Conservation (phyloP, 306 rosid species). For the Medicago ruthenica region DNA sequence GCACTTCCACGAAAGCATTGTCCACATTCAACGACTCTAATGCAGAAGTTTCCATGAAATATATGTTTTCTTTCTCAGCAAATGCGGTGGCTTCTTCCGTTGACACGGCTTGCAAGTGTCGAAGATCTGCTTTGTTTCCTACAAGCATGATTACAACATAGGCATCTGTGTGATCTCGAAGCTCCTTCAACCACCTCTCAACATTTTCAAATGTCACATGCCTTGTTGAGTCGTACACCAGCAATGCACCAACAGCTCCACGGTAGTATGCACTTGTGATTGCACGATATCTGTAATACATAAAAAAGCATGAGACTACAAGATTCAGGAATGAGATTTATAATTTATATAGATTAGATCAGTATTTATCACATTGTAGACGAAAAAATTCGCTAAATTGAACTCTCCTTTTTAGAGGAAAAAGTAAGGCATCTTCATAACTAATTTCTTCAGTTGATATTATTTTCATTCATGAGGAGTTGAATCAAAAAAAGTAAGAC, state of each 20-base stretch:
- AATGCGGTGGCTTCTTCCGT: constrained; percentile 62
- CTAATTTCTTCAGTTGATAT: not conserved
- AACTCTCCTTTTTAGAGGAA: not conserved
- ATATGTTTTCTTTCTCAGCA: constrained; percentile 69
- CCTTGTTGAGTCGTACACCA: constrained; percentile 77
- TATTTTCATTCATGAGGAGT: no score
- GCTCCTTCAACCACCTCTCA: constrained; percentile 86
- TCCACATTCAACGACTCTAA: constrained; percentile 77
- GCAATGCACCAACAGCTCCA: constrained; percentile 86
- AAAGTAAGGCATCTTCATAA: not conserved
- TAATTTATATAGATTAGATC: constrained; percentile 1
- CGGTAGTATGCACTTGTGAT: constrained; percentile 85
- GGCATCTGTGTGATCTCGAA: constrained; percentile 77
- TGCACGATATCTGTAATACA: constrained; percentile 68
- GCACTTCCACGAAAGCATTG: constrained; percentile 73
- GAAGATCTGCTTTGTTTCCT: constrained; percentile 83
- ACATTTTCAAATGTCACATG: constrained; percentile 76
- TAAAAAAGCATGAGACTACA: not conserved
- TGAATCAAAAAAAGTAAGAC: no score
- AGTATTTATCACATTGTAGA: not conserved
- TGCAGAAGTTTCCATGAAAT: constrained; percentile 88
- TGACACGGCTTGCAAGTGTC: constrained; percentile 66
- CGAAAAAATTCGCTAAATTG: not conserved
- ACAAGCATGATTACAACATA: constrained; percentile 80
- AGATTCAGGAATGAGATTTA: constrained; percentile 2